phyloP scores from a whole-genome alignment of 306 rosid species.

The Fragaria vesca region DNA sequence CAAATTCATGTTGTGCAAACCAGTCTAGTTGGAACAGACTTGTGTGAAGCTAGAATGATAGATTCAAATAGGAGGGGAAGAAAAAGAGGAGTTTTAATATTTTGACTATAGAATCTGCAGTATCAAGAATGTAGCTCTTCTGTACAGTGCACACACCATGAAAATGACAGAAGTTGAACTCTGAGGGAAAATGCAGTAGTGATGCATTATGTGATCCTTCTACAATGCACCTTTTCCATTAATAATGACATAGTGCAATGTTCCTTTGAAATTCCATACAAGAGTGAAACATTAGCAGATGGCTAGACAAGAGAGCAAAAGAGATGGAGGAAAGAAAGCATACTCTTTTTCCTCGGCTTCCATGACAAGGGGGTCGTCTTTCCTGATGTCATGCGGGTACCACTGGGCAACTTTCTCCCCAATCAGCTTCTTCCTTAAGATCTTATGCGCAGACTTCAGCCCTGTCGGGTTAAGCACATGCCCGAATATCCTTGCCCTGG shows the following conservation, averaged over 20 bases:
- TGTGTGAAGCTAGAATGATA: not conserved
- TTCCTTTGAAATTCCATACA: not conserved
- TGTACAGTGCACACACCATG: not conserved
- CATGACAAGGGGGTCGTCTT: conserved; percentile 72
- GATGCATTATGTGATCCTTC: not conserved
- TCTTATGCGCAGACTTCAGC: conserved; percentile 65
- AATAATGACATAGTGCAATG: not conserved
- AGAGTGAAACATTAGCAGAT: conserved; percentile 12
- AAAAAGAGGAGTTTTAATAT: not conserved
- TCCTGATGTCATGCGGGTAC: conserved; percentile 81
- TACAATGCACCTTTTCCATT: not conserved
- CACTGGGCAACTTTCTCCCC: conserved; percentile 82
- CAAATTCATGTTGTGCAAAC: not conserved
- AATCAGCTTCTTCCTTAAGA: conserved; percentile 73
- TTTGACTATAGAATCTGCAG: not conserved
- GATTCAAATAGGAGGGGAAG: not conserved
- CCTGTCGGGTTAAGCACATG: conserved; percentile 70
- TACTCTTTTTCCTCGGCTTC: conserved; percentile 81
- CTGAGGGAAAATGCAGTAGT: not conserved
- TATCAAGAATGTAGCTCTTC: not conserved
- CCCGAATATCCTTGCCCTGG: conserved; percentile 77
- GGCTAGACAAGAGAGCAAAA: not conserved
- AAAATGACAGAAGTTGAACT: not conserved
- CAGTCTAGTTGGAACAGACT: not conserved
- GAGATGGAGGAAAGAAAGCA: conserved; percentile 22